Conservation (phyloP, 768 basidiomycete species). For the Lentinus brumalis region DNA sequence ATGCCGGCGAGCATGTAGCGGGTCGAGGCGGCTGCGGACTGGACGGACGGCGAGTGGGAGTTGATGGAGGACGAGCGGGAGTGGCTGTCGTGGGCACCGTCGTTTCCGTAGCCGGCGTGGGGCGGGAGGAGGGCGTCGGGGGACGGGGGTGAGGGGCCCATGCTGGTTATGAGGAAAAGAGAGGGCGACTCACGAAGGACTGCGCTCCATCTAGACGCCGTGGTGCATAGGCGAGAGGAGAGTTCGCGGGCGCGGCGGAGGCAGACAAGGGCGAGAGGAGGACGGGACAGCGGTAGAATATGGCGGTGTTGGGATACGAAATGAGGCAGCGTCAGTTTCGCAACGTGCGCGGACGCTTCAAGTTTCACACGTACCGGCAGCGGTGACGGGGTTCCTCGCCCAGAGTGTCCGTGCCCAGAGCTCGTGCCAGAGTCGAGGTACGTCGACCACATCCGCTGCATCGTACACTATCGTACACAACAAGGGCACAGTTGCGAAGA, state of each 20-base stretch:
- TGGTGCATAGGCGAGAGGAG: constrained; percentile 19
- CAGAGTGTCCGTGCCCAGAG: constrained; percentile 11
- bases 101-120: constrained; percentile 13
- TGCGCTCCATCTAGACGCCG: constrained; percentile 28
- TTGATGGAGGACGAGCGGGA: constrained; percentile 38
- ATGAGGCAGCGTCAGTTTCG: constrained; percentile 18
- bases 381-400: constrained; percentile 5
- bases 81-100: constrained; percentile 24
- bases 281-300: constrained; percentile 10
- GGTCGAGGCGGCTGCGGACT: constrained; percentile 50
- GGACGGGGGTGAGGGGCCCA: constrained; percentile 10
- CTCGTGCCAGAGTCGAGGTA: constrained; percentile 42
- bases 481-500: neutral
- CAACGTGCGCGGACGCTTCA: constrained; percentile 6
- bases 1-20: constrained; percentile 47
- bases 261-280: constrained; percentile 1
- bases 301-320: constrained; percentile 5
- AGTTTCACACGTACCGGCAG: constrained; percentile 25
- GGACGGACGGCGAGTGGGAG: constrained; percentile 29
- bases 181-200: constrained; percentile 22
- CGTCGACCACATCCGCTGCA: constrained; percentile 57
- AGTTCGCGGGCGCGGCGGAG: neutral
- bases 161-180: constrained; percentile 10
- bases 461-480: constrained; percentile 25
- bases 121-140: neutral